These are phyloP conservation scores for Abortiporus biennis DNA, from an alignment of 1,284 basidiomycete species.

Conservation along the genomic window DNA sequence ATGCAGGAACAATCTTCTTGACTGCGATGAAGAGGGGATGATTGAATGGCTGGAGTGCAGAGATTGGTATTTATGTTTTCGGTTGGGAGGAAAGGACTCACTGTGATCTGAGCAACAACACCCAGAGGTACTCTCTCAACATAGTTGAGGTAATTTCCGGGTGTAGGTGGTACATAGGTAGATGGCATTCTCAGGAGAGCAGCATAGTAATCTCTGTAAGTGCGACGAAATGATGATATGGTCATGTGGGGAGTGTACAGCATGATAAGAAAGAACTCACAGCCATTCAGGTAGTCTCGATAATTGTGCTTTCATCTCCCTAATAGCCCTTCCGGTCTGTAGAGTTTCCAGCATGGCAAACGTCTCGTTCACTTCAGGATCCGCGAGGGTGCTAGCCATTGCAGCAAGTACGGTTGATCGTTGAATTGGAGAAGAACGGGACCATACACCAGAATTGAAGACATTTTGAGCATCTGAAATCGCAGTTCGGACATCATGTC, in stretches of 20 bases:
- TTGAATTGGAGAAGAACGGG: conserved; percentile 44
- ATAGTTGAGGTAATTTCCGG: conserved; percentile 73
- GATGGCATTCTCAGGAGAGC: conserved; percentile 66
- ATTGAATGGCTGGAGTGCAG: conserved; percentile 74
- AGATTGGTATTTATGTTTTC: background rate
- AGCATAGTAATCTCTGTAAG: conserved; percentile 76
- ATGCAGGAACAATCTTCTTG: conserved; percentile 81
- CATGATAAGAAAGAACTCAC: conserved; percentile 33
- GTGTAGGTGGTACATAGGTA: conserved; percentile 69
- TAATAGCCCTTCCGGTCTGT: conserved; percentile 71
- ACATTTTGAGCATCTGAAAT: conserved; percentile 49
- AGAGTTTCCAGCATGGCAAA: conserved; percentile 64
- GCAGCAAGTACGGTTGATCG: conserved; percentile 62
- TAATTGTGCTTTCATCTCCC: conserved; percentile 76
- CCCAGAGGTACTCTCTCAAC: conserved; percentile 75
- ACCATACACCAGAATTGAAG: conserved; percentile 68
- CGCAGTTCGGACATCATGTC: conserved; percentile 43
- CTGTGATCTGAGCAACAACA: conserved; percentile 80
- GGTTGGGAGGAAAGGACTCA: conserved; percentile 23
- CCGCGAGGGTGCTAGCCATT: conserved; percentile 56
- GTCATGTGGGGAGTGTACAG: conserved; percentile 7
- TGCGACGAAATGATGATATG: too few relatives aligned
- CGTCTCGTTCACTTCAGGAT: conserved; percentile 46
- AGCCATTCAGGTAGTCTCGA: conserved; percentile 76
- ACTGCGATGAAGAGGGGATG: conserved; percentile 78